Base-by-base conservation (phyloP, 1,139 yeast genomes). In the Geotrichum australiense region DNA sequence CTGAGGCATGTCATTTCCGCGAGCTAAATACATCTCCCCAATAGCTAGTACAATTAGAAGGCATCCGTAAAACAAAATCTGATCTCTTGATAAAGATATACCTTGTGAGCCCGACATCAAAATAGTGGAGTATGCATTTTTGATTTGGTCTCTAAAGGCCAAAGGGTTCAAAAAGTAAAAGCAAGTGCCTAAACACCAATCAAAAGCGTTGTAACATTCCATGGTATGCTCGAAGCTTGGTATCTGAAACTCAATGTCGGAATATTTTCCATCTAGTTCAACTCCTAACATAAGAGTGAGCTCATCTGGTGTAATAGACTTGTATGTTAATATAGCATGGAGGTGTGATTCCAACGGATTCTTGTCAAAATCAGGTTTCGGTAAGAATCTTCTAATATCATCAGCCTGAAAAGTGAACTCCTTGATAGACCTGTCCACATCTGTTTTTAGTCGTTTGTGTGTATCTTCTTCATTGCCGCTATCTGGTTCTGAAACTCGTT, bases 161-260 rank as follows among this genome's bases (percentile, higher is more conserved):
- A 93, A 93, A 55, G 82, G 91, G 57, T 85, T 85, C 65, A 84
- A 82, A 55, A 84, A 84, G 61, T 85, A 85, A 58, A 83, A 85
- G 53, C 94, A 82, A 1, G 91, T 93, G 56, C 82, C 91, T 53
- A 84, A 80, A 56, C 81, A 84, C 42, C 80, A 78, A 46, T 83
- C 74, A 53, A 84, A 84, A 0, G 86, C 78, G 53, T 81, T 91
- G 11, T 82, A 82, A 44, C 83, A 65, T 11, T 79, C 61, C 73
- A 80, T 73, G 10, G 94, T 91, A 54, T 81, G 80, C 2, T 86
- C 77, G 51, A 80, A 81, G 10, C 86, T 74, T 0, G 95, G 94
- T 24, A 83, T 64, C 0, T 83, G 73, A 54, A 81, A 74, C 11
- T 10, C 5, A 3, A 35, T 4, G 19, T 7, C 14, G 12, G 26